These are phyloP conservation scores for Erodium chrysanthum DNA, from an alignment of 441 rosid genomes.

Conservation along the genomic window DNA sequence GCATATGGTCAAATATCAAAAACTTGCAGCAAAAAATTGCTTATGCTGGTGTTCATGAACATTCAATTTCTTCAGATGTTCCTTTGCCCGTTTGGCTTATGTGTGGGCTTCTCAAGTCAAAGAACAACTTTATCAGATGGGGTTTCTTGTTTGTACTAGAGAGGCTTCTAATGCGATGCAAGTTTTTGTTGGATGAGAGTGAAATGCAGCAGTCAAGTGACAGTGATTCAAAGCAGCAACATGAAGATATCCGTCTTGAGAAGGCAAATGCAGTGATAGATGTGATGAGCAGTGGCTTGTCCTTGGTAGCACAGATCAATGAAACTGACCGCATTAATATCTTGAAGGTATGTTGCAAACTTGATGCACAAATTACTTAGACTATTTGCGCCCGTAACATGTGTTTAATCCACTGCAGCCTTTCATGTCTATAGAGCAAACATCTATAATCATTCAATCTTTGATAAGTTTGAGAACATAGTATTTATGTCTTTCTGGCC, in stretches of 20 bases:
- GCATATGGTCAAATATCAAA: constrained; percentile 66
- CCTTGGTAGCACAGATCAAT: constrained; percentile 71
- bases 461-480: background rate
- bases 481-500: background rate
- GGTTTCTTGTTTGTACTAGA: constrained; percentile 84
- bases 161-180: constrained; percentile 93
- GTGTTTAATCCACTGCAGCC: background rate
- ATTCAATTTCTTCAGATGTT: constrained; percentile 54
- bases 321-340: constrained; percentile 91
- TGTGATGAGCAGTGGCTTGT: constrained; percentile 90
- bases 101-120: constrained; percentile 93
- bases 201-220: constrained; percentile 52
- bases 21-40: constrained; percentile 60
- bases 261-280: constrained; percentile 94
- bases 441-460: background rate
- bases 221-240: constrained; percentile 31
- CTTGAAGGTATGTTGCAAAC: constrained; percentile 58
- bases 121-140: constrained; percentile 58
- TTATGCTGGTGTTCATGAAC: constrained; percentile 56
- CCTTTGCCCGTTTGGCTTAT: constrained; percentile 78
- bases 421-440: background rate
- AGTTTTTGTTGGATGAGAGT: constrained; percentile 81
- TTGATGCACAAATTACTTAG: background rate
- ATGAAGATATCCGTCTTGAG: constrained; percentile 56
- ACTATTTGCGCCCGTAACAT: background rate